Conservation (phyloP, 179 eudicot species). For the Vitellaria paradoxa region DNA sequence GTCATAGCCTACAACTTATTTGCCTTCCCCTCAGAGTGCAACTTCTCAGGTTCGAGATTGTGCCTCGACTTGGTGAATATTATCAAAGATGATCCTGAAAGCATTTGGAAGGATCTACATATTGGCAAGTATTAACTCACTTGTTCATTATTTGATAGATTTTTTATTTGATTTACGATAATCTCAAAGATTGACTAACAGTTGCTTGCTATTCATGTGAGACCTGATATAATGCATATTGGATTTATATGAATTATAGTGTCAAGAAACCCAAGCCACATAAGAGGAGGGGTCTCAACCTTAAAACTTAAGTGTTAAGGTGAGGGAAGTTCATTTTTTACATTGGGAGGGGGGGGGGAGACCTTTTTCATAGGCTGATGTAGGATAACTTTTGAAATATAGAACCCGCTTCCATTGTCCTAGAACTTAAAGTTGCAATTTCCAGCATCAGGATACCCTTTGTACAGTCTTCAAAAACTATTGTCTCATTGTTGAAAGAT, state of each 20-base stretch:
- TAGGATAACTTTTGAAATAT: too few relatives aligned
- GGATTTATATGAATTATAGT: not conserved
- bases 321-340: too few relatives aligned
- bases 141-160: slow-evolving; percentile 4
- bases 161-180: not conserved
- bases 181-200: too few relatives aligned
- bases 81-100: slow-evolving; percentile 55
- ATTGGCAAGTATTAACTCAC: slow-evolving; percentile 46
- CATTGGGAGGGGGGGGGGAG: too few relatives aligned
- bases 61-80: slow-evolving; percentile 66
- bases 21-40: slow-evolving; percentile 99
- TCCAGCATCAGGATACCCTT: not conserved
- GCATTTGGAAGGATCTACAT: slow-evolving; percentile 45
- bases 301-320: too few relatives aligned
- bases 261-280: too few relatives aligned
- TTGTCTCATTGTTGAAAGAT: not conserved
- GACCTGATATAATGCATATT: not conserved
- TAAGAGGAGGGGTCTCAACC: too few relatives aligned
- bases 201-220: not conserved
- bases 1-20: slow-evolving; percentile 61
- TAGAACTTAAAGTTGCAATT: not conserved
- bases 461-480: not conserved
- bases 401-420: not conserved
- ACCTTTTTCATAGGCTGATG: too few relatives aligned
- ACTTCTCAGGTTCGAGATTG: slow-evolving; percentile 81